Conservation (phyloP, 768 basidiomycete species). For the Boletus subparvulus region DNA sequence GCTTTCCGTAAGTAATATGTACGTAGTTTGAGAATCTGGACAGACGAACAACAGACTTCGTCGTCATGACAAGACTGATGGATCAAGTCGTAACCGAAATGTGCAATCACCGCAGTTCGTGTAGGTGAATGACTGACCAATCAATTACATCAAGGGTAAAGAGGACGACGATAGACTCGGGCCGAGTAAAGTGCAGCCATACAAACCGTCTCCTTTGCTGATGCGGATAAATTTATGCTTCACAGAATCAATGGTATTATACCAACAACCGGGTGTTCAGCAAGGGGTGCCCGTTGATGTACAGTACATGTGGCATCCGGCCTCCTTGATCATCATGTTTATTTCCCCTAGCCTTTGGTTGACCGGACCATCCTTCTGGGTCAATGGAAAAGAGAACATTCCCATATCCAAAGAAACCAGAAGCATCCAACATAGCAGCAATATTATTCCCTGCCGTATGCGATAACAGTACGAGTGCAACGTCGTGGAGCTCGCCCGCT, state of each 20-base stretch:
- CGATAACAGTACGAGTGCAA: constrained; percentile 59
- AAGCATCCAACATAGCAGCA: constrained; percentile 52
- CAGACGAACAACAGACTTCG: no score
- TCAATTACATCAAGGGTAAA: no score
- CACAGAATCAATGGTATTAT: constrained; percentile 30
- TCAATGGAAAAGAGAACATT: constrained; percentile 55
- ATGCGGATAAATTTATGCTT: background rate
- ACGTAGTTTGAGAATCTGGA: no score
- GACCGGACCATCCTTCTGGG: constrained; percentile 32
- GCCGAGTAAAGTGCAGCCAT: no score
- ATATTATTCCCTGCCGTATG: constrained; percentile 53
- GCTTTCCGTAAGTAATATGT: background rate
- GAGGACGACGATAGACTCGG: no score
- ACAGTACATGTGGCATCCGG: constrained; percentile 54
- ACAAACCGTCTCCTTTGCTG: background rate
- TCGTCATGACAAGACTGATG: no score
- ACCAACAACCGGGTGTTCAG: constrained; percentile 71
- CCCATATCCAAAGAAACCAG: constrained; percentile 45
- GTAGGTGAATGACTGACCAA: no score
- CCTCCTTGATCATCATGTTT: constrained; percentile 27
- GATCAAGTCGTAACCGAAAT: no score
- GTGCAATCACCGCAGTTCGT: no score
- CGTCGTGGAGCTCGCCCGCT: constrained; percentile 57
- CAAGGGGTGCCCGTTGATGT: constrained; percentile 74
- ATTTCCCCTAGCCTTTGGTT: constrained; percentile 13